Evolutionary conservation across 331 rosid genomes (phyloP), one percentile per base, ranked within the genome.

Genomic region (Phaseolus coccineus): DNA sequence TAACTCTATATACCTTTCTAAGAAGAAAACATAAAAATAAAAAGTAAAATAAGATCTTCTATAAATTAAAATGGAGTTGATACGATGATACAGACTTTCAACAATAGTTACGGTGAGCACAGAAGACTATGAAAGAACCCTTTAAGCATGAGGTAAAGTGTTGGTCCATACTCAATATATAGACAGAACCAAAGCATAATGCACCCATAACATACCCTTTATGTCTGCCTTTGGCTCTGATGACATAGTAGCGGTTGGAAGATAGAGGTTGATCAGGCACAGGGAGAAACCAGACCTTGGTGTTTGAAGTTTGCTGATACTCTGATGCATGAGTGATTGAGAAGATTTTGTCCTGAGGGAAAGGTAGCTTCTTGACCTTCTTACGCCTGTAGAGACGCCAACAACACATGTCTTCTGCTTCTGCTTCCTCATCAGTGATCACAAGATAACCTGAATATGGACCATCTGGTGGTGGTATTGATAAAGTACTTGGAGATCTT

Each of bases 351-450:
- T 94, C 97, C 61, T 92, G 97, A 42, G 97, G 96, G 57, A 89
- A 94, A 31, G 98, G 97, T 0, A 92, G 81, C 30, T 82, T 86
- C 88, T 84, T 90, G 1, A 94, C 87, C 9, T 50, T 87, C 84
- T 86, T 83, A 1, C 85, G 83, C 73, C 71, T 58, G 80, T 82
- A 90, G 15, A 88, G 19, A 3, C 86, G 77, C 97, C 98, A 92
- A 51, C 97, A 89, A 50, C 65, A 86, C 0, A 83, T 39, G 71
- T 87, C 96, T 14, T 84, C 90, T 0, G 84, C 86, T 13, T 89
- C 96, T 2, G 96, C 97, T 57, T 90, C 98, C 70, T 94, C 97
- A 82, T 94, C 97, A 7, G 94, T 92, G 31, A 88, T 80, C 2
- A 91, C 97, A 15, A 94, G 42, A 73, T 85, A 73, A 33, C 98